phyloP scores from a whole-genome alignment of 1,139 yeast species.

The Blastobotrys capitulatus region DNA sequence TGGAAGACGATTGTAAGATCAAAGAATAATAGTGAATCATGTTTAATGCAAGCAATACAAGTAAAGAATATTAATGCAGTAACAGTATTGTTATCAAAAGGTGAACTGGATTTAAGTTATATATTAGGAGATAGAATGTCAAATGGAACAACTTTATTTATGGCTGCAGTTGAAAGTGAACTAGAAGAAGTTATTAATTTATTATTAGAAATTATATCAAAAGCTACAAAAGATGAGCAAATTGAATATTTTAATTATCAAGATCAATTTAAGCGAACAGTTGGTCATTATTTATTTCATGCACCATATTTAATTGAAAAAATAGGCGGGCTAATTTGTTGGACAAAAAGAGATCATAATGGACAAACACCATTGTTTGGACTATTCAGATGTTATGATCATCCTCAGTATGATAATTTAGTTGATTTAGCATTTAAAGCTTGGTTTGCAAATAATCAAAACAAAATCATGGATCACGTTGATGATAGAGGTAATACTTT shows the following conservation, averaged over 20 bases:
- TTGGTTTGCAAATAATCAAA: conserved; percentile 27
- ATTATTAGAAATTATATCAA: conserved; percentile 43
- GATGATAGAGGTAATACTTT: conserved; percentile 73
- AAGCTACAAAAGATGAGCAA: conserved; percentile 41
- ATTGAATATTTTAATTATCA: conserved; percentile 43
- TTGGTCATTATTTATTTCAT: conserved; percentile 73
- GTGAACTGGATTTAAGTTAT: conserved; percentile 55
- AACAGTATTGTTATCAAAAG: conserved; percentile 42
- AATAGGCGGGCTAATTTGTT: conserved; percentile 57
- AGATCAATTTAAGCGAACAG: conserved; percentile 51
- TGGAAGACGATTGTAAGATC: conserved; percentile 47
- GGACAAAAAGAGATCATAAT: conserved; percentile 63
- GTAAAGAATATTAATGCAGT: conserved; percentile 35
- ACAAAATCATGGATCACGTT: conserved; percentile 46
- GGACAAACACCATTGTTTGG: conserved; percentile 79
- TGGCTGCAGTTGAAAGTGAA: conserved; percentile 55
- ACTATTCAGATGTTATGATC: conserved; percentile 77
- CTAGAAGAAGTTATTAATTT: conserved; percentile 44
- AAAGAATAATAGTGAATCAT: conserved; percentile 65
- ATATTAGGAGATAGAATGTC: conserved; percentile 57
- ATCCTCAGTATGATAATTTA: conserved; percentile 51
- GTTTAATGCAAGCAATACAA: conserved; percentile 34
- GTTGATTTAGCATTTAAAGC: conserved; percentile 44
- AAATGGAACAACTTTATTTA: conserved; percentile 50
- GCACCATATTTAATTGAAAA: conserved; percentile 46